Evolutionary conservation across 1,284 basidiomycete species (phyloP), one percentile per base, ranked within the genome.

Genomic region (Thelephora terrestris): DNA sequence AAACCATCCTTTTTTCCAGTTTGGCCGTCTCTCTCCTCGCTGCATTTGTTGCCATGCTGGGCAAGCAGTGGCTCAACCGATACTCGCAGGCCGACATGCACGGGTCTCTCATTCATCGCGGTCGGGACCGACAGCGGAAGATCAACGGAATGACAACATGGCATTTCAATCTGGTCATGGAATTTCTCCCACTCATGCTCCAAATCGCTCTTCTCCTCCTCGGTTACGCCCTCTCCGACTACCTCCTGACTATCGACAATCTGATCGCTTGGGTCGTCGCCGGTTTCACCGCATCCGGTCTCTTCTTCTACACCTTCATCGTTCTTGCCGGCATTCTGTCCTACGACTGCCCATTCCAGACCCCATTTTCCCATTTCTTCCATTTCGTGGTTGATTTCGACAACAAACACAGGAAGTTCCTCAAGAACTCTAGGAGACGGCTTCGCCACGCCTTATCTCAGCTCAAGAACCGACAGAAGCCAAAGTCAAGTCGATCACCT

Each of bases 271-370:
- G 17, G 9, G 39, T 43, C 44, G 27, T 34, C 17, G 14, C 43
- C 10, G 24, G 37, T 5, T 38, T 27, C 23, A 43, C 14, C 20
- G 3, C 37, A 3, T 20, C 43, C 43, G 47, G 36, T 2, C 17
- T 47, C 42, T 14, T 47, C 9, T n/a, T 46, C 7, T 43, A 47
- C 10, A 14, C 17, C 4, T 23, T 46, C 3, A 25, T 43, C n/a
- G 27, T 34, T 23, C 7, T 47, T 7, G 25, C 7, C 29, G 12
- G 37, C 9, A 17, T 43, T 9, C 10, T 40, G 16, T 47, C 25
- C 39, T 24, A 16, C 14, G 40, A 47, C 17, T 47, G 47, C 24
- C 47, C 47, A 3, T 47, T 47, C 47, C 47, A 47, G 21, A 47
- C 47, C n/a, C n/a, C n/a, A n/a, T n/a, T n/a, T n/a, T n/a, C n/a